These are phyloP conservation scores for Rhodamnia rubescens DNA, from an alignment of 345 rosid species.

Conservation along the genomic window DNA sequence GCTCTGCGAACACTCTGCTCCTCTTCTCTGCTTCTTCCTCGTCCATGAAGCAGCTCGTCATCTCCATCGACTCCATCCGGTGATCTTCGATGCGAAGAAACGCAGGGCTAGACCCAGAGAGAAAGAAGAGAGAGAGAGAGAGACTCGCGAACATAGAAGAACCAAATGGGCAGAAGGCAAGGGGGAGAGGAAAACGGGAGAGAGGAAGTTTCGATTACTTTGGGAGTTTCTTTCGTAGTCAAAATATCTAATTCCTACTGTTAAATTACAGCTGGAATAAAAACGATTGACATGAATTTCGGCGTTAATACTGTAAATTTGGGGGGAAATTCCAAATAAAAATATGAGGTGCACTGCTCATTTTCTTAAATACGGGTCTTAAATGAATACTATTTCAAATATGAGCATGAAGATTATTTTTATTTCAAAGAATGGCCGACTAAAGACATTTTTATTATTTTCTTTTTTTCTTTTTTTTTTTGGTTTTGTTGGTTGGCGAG, in stretches of 20 bases:
- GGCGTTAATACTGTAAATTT: not conserved
- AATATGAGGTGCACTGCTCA: too few species aligned
- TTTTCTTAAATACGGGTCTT: too few species aligned
- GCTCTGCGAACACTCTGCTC: conserved; percentile 30
- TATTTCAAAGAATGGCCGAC: too few species aligned
- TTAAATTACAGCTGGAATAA: not conserved
- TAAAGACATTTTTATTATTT: too few species aligned
- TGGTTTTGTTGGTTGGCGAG: too few species aligned
- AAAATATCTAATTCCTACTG: not conserved
- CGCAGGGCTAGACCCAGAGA: not conserved
- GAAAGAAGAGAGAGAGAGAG: not conserved
- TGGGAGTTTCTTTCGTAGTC: not conserved
- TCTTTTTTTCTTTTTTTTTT: too few species aligned
- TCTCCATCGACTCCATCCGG: not conserved
- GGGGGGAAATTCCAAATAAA: too few species aligned
- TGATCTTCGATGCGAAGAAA: not conserved
- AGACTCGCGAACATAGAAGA: not conserved
- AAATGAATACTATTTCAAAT: too few species aligned
- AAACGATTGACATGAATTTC: too few species aligned
- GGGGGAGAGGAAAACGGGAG: not conserved
- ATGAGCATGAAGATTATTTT: too few species aligned
- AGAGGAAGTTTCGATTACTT: not conserved
- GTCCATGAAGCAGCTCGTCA: not conserved
- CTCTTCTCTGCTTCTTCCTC: conserved; percentile 18
- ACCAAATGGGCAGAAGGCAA: not conserved